Percentiles rank a stretch among this genome's conserved stretches.
These are phyloP conservation scores for Hordeum pubiflorum DNA, from an alignment of 202 grass and related monocot species.

Conservation along the genomic window DNA sequence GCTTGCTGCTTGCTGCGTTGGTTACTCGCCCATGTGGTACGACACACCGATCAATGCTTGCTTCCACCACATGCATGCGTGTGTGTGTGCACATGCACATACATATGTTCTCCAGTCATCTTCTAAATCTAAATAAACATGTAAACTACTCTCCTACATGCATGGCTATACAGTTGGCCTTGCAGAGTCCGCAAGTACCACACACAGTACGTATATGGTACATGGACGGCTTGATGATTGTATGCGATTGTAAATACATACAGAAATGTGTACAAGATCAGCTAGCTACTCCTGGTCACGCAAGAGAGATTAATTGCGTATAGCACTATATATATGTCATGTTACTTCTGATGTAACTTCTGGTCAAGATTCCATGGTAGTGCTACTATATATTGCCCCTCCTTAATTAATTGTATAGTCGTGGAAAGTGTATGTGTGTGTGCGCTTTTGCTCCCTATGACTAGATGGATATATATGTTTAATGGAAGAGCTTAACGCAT, in stretches of 20 bases:
- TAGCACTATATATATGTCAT: neutral
- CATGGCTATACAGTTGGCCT: neutral
- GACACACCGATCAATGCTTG: conserved; percentile 34
- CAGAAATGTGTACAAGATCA: neutral
- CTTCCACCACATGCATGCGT: neutral
- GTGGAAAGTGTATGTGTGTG: conserved; percentile 14
- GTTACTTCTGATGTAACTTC: conserved; percentile 28
- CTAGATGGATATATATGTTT: conserved; percentile 28
- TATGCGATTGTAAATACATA: neutral
- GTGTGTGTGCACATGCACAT: neutral
- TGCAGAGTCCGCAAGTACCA: neutral
- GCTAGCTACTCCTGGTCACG: neutral
- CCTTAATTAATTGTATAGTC: conserved; percentile 8
- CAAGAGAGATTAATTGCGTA: neutral
- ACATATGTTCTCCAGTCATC: neutral
- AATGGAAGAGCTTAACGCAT: conserved; percentile 19
- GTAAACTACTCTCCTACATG: neutral
- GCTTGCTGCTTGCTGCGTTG: neutral
- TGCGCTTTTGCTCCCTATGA: conserved; percentile 31
- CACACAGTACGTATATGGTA: neutral
- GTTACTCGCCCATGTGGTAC: conserved; percentile 24
- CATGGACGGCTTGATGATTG: neutral
- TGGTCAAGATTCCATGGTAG: conserved; percentile 26
- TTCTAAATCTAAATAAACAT: neutral
- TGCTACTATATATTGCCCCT: conserved; percentile 7